Percentiles rank a stretch among this genome's conserved stretches.
Conservation (phyloP, 805 yeast species). For the Starmerella apis region DNA sequence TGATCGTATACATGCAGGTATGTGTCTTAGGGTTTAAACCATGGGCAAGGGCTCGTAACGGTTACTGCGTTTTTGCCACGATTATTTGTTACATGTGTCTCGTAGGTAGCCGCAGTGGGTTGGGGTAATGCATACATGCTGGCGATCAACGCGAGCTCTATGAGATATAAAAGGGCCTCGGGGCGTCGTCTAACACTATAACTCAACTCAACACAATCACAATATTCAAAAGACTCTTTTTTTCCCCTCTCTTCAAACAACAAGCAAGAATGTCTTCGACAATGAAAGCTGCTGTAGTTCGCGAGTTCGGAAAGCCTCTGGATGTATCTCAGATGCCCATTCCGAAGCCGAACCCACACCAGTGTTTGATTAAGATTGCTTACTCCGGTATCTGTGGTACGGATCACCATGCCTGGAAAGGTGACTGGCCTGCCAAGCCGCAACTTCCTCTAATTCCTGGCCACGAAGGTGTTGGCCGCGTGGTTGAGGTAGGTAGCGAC, state of each 20-base stretch:
- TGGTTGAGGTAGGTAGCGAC: constrained; percentile 61
- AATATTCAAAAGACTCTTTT: not conserved
- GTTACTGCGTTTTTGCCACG: not conserved
- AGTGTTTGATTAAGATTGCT: constrained; percentile 68
- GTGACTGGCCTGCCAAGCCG: constrained; percentile 78
- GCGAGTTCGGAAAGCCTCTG: constrained; percentile 53
- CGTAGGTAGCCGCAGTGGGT: not conserved
- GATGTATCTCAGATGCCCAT: constrained; percentile 66
- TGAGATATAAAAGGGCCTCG: not conserved
- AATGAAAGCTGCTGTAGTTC: constrained; percentile 56
- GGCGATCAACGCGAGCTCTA: constrained; percentile 1
- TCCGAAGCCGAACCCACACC: constrained; percentile 66
- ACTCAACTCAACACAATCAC: not conserved
- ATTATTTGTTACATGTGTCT: too few species aligned
- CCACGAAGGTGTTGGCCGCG: constrained; percentile 84
- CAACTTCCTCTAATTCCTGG: constrained; percentile 76
- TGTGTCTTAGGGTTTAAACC: not conserved
- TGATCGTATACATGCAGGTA: constrained; percentile 2
- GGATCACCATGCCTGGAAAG: constrained; percentile 87
- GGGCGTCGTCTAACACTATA: not conserved
- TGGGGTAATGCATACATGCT: not conserved
- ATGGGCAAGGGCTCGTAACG: constrained; percentile 4
- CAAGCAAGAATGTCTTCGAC: constrained; percentile 12
- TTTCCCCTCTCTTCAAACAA: not conserved
- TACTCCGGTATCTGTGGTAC: constrained; percentile 93